Evolutionary conservation across 345 rosid genomes (phyloP), one percentile per base, ranked within the genome.

Genomic region (Eucalyptus polybractea): DNA sequence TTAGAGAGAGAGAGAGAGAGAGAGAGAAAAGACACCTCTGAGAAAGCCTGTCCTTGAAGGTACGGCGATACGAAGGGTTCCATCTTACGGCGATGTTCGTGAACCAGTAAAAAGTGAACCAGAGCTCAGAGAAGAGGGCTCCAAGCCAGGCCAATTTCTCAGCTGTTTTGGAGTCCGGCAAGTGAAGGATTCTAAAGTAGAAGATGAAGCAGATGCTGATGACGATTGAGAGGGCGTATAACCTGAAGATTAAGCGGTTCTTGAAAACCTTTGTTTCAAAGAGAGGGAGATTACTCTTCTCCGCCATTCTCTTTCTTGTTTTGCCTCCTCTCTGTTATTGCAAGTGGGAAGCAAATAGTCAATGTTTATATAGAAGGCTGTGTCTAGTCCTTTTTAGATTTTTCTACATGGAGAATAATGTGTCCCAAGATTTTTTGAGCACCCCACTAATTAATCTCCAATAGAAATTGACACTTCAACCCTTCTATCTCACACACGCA

Each of bases 141-240:
- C 93, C 93, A 65, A 91, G 33, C 93, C 93, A 92, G 42, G 60
- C 81, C 90, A 89, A 90, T 65, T 90, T 89, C 14, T 90, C 91
- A 51, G 47, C 62, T 85, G 60, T 87, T 13, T 60, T 91, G 44
- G 69, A 37, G 50, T 21, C 10, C 11, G 91, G 89, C 6, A 81
- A 40, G 62, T 37, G 53, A 50, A 27, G 51, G 51, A 13, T 50
- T 50, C 15, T 13, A 50, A 50, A 50, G 6, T 50, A 50, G 51
- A 60, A 86, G 25, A 65, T 67, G 50, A 89, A 89, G 19, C 62
- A 67, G 45, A 16, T 89, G 56, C 88, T 80, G 44, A 87, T 44
- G 40, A 87, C 10, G 47, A 89, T 44, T 40, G 88, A 62, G 31
- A 83, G 10, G 2, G 65, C 0, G 76, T 86, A 62, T 6, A 86